Evolutionary conservation across 108 stramenopile genomes (phyloP).

Genomic region (Skeletonema menzelii): DNA sequence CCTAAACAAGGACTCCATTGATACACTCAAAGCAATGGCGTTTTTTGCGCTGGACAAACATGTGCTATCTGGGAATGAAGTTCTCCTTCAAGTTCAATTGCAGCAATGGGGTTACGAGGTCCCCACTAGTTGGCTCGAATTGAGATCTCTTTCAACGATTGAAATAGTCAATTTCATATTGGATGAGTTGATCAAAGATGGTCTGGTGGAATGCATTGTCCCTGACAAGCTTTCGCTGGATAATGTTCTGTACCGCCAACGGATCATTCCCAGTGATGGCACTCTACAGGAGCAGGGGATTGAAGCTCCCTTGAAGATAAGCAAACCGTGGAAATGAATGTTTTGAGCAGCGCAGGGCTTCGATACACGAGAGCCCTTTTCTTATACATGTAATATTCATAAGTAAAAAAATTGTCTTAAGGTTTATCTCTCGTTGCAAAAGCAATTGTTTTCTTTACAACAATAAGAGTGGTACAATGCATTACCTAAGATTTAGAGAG

Average conservation of each 20-base stretch:
- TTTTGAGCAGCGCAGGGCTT: neutral
- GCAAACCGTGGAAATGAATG: constrained; percentile 71
- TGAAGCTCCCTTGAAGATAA: constrained; percentile 56
- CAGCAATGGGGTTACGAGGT: constrained; percentile 52
- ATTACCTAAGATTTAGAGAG: too few relatives aligned
- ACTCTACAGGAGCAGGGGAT: constrained; percentile 24
- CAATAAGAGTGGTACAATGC: too few relatives aligned
- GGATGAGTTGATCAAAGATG: constrained; percentile 64
- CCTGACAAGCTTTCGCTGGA: constrained; percentile 8
- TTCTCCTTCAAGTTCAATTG: constrained; percentile 59
- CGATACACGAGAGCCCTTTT: neutral
- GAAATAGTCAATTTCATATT: constrained; percentile 65
- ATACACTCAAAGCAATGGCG: constrained; percentile 60
- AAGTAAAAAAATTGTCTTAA: too few relatives aligned
- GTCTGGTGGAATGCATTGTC: constrained; percentile 57
- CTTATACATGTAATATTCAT: neutral
- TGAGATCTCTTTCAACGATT: constrained; percentile 55
- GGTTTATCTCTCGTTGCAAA: neutral
- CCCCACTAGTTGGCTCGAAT: constrained; percentile 40
- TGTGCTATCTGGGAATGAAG: constrained; percentile 59
- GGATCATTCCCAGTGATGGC: constrained; percentile 15
- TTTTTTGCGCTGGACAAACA: constrained; percentile 47
- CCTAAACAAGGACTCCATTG: constrained; percentile 32
- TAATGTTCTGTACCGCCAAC: constrained; percentile 42
- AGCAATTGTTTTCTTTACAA: too few relatives aligned